Evolutionary conservation across 208 protist species (phyloP).

Genomic region (Polymyxa betae): DNA sequence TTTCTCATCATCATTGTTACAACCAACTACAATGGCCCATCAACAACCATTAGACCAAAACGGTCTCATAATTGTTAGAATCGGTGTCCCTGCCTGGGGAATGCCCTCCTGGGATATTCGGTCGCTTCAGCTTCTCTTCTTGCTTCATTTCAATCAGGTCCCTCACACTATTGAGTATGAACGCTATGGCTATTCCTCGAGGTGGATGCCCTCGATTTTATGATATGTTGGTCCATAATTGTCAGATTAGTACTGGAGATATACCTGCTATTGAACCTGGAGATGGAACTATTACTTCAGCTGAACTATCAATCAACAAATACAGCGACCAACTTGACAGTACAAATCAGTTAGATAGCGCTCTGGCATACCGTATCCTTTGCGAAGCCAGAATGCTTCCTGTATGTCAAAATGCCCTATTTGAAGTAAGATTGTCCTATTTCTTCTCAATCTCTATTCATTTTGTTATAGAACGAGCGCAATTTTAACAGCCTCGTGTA

Average conservation of each 20-base stretch:
- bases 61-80: background rate
- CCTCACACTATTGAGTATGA: background rate
- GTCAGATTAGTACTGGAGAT: background rate
- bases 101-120: constrained; percentile 4
- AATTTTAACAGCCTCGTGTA: background rate
- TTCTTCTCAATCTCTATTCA: background rate
- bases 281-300: background rate
- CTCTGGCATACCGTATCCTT: background rate
- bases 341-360: background rate
- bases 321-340: background rate
- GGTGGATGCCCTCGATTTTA: background rate
- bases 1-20: no score
- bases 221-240: background rate
- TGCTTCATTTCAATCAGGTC: background rate
- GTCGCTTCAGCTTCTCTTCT: background rate
- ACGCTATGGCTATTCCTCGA: constrained; percentile 38
- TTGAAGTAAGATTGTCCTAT: background rate
- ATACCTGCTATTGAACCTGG: background rate
- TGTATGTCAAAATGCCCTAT: background rate
- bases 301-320: background rate
- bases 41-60: no score
- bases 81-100: constrained; percentile 14
- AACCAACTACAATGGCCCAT: no score
- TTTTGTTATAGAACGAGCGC: background rate
- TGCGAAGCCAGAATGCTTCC: background rate